These are phyloP conservation scores for Xenosphaeropsis pyriputrescens DNA, from an alignment of 2,329 filamentous ascomycete genomes.

Conservation along the genomic window DNA sequence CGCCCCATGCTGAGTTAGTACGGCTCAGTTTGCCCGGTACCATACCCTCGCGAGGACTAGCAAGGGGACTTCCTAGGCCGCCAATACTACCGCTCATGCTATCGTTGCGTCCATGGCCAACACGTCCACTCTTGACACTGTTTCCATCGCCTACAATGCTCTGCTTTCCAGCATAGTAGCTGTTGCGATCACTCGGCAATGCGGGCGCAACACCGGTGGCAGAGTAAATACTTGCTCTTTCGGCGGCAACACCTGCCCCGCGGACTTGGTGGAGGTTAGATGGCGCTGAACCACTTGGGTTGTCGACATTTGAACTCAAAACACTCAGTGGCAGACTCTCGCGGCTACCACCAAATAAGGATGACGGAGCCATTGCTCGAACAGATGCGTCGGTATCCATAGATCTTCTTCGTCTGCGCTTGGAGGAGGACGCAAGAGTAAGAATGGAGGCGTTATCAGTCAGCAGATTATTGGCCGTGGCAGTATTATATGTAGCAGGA, in stretches of 20 bases:
- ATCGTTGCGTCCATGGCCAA: slow-evolving; percentile 68
- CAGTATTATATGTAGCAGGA: slow-evolving; percentile 60
- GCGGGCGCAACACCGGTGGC: slow-evolving; percentile 52
- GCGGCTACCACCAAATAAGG: slow-evolving; percentile 67
- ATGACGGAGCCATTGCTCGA: slow-evolving; percentile 69
- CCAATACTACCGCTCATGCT: slow-evolving; percentile 68
- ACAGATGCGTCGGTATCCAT: slow-evolving; percentile 80
- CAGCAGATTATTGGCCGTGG: slow-evolving; percentile 67
- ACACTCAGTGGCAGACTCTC: slow-evolving; percentile 70
- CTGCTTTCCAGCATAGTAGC: slow-evolving; percentile 52
- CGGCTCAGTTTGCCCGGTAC: slow-evolving; percentile 13
- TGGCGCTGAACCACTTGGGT: slow-evolving; percentile 28
- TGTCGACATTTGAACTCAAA: slow-evolving; percentile 55
- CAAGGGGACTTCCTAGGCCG: slow-evolving; percentile 45
- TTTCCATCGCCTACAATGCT: slow-evolving; percentile 47
- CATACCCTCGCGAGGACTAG: slow-evolving; percentile 33
- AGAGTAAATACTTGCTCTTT: slow-evolving; percentile 73
- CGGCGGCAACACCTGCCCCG: slow-evolving; percentile 26
- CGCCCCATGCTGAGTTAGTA: slow-evolving; percentile 13
- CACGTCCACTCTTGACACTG: slow-evolving; percentile 62
- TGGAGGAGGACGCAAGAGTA: slow-evolving; percentile 70
- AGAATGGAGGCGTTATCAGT: slow-evolving; percentile 79
- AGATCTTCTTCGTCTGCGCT: slow-evolving; percentile 60
- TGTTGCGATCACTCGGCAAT: slow-evolving; percentile 63
- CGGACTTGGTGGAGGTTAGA: slow-evolving; percentile 39